A percentile compares a stretch with the other conserved stretches of the same genome.
Conservation (phyloP, 148 eudicot species). For the Nyssa sinensis region DNA sequence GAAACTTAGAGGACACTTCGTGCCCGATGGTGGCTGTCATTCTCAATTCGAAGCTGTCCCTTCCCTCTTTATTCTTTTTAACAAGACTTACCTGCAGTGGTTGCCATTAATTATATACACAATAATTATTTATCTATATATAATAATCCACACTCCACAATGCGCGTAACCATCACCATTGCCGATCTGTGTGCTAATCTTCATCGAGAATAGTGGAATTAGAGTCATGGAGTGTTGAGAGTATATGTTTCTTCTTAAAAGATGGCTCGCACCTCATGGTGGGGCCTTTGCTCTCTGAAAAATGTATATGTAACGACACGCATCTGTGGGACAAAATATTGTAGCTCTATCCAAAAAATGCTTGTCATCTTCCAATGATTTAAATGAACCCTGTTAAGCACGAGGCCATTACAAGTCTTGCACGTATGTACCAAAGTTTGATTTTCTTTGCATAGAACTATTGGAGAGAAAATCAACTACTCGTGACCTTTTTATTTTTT, state of each 20-base stretch:
- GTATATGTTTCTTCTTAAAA: too few relatives aligned
- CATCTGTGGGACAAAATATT: not conserved
- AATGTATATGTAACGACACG: not conserved
- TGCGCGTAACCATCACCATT: not conserved
- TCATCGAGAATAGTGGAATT: too few relatives aligned
- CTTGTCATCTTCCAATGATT: not conserved
- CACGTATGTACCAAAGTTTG: too few relatives aligned
- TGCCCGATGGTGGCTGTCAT: not conserved
- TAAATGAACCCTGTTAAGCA: not conserved
- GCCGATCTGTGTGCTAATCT: not conserved
- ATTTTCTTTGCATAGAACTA: not conserved
- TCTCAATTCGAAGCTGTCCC: not conserved
- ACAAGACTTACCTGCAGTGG: not conserved
- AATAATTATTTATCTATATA: too few relatives aligned
- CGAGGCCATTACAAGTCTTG: too few relatives aligned
- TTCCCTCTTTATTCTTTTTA: not conserved
- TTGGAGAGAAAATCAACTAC: not conserved
- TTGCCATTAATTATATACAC: too few relatives aligned
- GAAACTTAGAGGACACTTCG: slow-evolving; percentile 18
- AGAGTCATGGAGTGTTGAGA: too few relatives aligned
- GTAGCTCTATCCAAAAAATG: not conserved
- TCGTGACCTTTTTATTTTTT: too few relatives aligned
- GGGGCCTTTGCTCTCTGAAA: not conserved
- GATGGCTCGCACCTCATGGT: not conserved
- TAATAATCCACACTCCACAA: not conserved